Percentiles rank a stretch among this genome's conserved stretches.
Conservation (phyloP, 345 rosid species). For the Eucalyptus curtisii region DNA sequence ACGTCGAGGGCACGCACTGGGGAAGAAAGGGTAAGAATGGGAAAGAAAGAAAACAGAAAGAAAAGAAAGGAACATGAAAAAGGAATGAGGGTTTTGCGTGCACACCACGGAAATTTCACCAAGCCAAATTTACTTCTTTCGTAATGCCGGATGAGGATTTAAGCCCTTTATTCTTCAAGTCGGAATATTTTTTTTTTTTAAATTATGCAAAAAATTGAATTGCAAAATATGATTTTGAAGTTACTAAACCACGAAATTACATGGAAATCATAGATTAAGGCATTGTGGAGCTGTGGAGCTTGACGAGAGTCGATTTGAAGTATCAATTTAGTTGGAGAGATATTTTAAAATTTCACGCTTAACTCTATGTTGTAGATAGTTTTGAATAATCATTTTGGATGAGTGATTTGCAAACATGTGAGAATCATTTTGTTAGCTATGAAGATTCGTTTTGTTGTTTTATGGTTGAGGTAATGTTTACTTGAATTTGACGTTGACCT, state of each 20-base stretch:
- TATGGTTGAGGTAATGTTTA: too few relatives aligned
- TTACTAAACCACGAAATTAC: too few relatives aligned
- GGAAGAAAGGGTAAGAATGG: background rate
- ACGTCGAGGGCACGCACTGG: background rate
- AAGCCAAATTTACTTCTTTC: background rate
- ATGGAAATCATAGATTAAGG: too few relatives aligned
- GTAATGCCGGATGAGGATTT: background rate
- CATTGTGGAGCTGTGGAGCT: background rate
- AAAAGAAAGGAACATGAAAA: background rate
- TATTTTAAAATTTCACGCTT: too few relatives aligned
- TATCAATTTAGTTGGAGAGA: background rate
- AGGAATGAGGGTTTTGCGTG: background rate
- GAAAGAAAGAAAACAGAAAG: background rate
- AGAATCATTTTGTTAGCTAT: background rate
- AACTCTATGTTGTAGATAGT: background rate
- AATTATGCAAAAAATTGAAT: too few relatives aligned
- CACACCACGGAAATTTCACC: background rate
- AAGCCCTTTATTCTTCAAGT: too few relatives aligned
- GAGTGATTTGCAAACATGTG: background rate
- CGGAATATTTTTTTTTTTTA: fast-evolving
- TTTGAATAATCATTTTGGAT: background rate
- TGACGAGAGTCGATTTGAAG: background rate
- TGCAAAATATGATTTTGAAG: background rate
- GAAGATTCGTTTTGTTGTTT: background rate
- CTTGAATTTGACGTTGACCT: background rate